Conservation (phyloP, 2,329 filamentous ascomycete genomes). For the Aspergillus costaricaensis region DNA sequence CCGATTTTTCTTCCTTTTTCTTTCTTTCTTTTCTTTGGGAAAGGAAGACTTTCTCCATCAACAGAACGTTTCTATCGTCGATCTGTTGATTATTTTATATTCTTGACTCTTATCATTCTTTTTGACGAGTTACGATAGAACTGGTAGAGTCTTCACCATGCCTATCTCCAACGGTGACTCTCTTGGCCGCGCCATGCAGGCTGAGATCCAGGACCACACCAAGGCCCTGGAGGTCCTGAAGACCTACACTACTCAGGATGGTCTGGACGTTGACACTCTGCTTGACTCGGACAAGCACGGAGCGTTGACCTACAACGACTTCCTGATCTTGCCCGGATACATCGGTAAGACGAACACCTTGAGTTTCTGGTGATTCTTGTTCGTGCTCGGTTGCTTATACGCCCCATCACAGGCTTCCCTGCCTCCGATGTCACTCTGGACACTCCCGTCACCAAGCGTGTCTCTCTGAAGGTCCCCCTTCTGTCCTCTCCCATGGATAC, state of each 20-base stretch:
- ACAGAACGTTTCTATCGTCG: conserved; percentile 49
- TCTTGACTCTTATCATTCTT: conserved; percentile 19
- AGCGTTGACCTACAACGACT: conserved; percentile 98
- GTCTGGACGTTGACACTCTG: conserved; percentile 80
- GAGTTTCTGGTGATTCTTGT: conserved; percentile 10
- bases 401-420: conserved; percentile 67
- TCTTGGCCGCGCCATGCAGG: conserved; percentile 50
- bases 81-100: conserved; percentile 46
- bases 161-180: conserved; percentile 68
- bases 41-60: conserved; percentile 63
- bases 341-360: conserved; percentile 62
- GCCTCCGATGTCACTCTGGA: conserved; percentile 87
- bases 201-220: conserved; percentile 69
- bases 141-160: conserved; percentile 58
- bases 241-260: conserved; percentile 79
- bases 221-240: conserved; percentile 76
- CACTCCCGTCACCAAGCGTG: conserved; percentile 90
- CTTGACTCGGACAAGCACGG: conserved; percentile 90
- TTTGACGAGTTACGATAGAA: conserved; percentile 28
- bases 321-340: conserved; percentile 93
- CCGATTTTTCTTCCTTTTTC: conserved; percentile 37
- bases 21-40: conserved; percentile 57
- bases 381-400: conserved; percentile 23
- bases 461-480: conserved; percentile 93
- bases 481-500: conserved; percentile 99